Evolutionary conservation across 208 protist genomes (phyloP), one percentile per base, ranked within the genome.

Genomic region (Trypanosoma cruzi): DNA sequence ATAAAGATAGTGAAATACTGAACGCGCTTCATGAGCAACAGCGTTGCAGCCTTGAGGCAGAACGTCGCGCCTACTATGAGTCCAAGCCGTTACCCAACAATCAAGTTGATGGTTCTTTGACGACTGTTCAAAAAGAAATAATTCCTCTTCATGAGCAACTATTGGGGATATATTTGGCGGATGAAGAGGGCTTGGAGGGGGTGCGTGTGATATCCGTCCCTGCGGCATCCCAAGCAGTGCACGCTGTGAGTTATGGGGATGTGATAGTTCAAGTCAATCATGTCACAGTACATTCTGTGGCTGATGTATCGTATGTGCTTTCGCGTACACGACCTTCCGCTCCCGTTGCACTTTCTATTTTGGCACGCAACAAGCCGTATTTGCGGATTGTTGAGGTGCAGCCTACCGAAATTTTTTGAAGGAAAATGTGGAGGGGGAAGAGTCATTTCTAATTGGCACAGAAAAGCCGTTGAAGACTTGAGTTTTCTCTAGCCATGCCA

Each of bases 271-370:
- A 68, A n/a, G 36, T 68, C 36, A 68, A 68, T 50, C 50, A 31
- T 46, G 42, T 70, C 36, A 70, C 65, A 36, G 65, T 70, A n/a
- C 55, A 42, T 44, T 70, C 65, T 44, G 20, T 70, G 14, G 65
- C 65, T n/a, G 65, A 62, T 44, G 42, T 63, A 10, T 60, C 65
- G 29, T 70, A 62, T 61, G 65, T 62, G 7, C 65, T 70, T 55
- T 70, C 65, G 32, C 65, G 52, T 5, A 54, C 40, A 32, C 32
- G 44, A 8, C n/a, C 65, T n/a, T 6, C 14, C 53, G n/a, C 42
- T 22, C 65, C 54, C 22, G 53, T 70, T 26, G 29, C 53, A 32
- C 40, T 70, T 5, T 61, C 54, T 24, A 28, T 70, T 14, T 37
- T 54, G 26, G 28, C 37, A 18, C 18, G 4, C 8, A 44, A 70